Conservation (phyloP, 2,329 filamentous ascomycete species). For the Arthrobotrys sphaeroides region DNA sequence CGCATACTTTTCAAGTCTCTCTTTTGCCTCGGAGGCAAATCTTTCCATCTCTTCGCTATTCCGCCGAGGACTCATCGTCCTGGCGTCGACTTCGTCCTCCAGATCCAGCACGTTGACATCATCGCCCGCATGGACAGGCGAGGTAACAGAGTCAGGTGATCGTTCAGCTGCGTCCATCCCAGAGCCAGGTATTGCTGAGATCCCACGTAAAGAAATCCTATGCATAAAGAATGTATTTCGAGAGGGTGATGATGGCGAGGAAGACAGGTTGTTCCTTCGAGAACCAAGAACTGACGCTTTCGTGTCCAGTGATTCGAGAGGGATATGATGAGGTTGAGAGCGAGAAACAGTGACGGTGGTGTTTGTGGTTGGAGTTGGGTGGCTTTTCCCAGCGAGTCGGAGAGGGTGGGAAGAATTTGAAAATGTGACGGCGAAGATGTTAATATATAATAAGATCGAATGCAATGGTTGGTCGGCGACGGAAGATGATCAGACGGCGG, state of each 20-base stretch:
- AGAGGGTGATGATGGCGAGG: neutral
- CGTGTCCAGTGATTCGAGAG: slow-evolving; percentile 1
- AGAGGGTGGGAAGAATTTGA: neutral
- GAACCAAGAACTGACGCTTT: no score
- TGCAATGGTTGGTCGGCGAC: slow-evolving; percentile 6
- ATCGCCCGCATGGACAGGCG: slow-evolving; percentile 47
- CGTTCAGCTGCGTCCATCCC: slow-evolving; percentile 52
- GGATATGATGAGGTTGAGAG: neutral
- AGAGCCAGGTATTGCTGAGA: slow-evolving; percentile 50
- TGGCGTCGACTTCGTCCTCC: slow-evolving; percentile 76
- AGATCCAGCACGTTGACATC: slow-evolving; percentile 50
- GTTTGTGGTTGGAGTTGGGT: slow-evolving; percentile 41
- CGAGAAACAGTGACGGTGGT: no score
- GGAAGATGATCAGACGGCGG: slow-evolving; percentile 20
- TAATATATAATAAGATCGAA: slow-evolving; percentile 15
- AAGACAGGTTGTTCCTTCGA: no score
- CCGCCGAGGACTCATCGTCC: slow-evolving; percentile 91
- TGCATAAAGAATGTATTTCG: slow-evolving; percentile 31
- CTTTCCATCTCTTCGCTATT: slow-evolving; percentile 91
- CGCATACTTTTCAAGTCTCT: slow-evolving; percentile 56
- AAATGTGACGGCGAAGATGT: neutral
- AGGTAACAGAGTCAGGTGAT: slow-evolving; percentile 52
- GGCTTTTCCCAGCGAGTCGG: neutral
- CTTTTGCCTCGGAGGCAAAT: slow-evolving; percentile 81
- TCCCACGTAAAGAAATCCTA: slow-evolving; percentile 44